Base-by-base conservation (phyloP, 2,329 filamentous ascomycete genomes). In the Colletotrichum karsti region DNA sequence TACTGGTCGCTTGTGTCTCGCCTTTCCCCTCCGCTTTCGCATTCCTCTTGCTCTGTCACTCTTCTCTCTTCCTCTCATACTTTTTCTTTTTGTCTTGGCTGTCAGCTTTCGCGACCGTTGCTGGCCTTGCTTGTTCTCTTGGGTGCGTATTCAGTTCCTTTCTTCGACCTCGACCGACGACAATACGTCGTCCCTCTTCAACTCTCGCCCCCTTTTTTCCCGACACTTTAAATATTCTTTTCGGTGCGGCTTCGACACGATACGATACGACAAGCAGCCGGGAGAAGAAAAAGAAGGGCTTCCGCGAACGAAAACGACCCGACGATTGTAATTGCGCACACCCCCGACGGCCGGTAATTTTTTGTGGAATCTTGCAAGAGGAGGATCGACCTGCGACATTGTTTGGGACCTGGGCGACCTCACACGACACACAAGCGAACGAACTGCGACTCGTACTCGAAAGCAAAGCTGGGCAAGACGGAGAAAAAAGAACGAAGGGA, bases 311-410 rank as follows among this genome's bases (percentile, higher is more conserved):
- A 28, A 15, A 59, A n/a, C n/a, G n/a, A n/a, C n/a, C n/a, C 39
- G 44, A 58, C 60, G 46, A 53, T 62, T 58, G 37, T 54, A 54
- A 53, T 59, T 59, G 46, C 46, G 57, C 41, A 33, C 53, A 24
- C 22, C 33, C 41, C 33, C 41, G 46, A 30, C 60, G 28, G 24
- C 18, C 65, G 10, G 30, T 48, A 48, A 35, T 30, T 41, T 39
- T 33, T 46, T 48, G 65, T 59, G 61, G 53, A 64, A 65, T 55
- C 37, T 64, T 57, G 42, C 48, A 59, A 68, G 61, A 68, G 60
- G 33, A 68, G 60, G 65, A 68, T 65, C 60, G 54, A 24, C 61
- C 60, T 54, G 37, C 13, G 53, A 63, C 37, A 59, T 59, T 59
- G 24, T 41, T 42, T 54, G 33, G 24, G 54, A 44, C n/a, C 13